Evolutionary conservation across 768 basidiomycete genomes (phyloP), one percentile per base, ranked within the genome.

Genomic region (Tricholoma flavovirens): DNA sequence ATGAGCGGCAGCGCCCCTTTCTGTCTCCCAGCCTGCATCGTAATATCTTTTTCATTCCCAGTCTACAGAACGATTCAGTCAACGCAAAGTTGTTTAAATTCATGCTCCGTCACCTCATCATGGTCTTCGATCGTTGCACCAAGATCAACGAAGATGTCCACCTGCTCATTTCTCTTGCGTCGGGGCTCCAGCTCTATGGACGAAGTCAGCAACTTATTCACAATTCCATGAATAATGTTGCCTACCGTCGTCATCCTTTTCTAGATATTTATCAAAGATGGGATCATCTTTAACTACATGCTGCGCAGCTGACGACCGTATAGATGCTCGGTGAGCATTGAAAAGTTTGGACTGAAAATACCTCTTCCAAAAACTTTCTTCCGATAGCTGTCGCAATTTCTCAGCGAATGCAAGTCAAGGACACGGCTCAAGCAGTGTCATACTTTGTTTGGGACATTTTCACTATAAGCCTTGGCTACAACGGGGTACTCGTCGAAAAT

Each of bases 401-500:
- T 54, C 56, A 8, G 56, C 46, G 21, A 40, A 30, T n/a, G 35
- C 53, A 59, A 35, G 36, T 49, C 14, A 54, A 52, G 17, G 21
- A 53, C 40, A 53, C 60, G 38, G 56, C 57, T 26, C 36, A 54
- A 49, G 43, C 38, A 57, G 51, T 50, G 60, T 54, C 72, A 55
- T 74, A 88, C 94, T 78, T 90, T 88, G 60, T 72, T 81, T 2
- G 96, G 94, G 1, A 98, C 95, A 62, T 95, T 94, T 66, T 96
- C 94, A 57, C 75, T 86, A 65, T 97, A 96, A 0, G 94, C 96
- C 69, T 84, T 89, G 38, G 88, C 86, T 11, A 98, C 93, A 30
- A 97, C 88, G 2, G 97, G 95, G 67, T 94, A 98, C 73, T 97
- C 95, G 60, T 98, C 94, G 64, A 99, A 99, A 49, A 98, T 93